Evolutionary conservation across 2,329 filamentous ascomycete genomes (phyloP).

Genomic region (Trichoderma sp.): DNA sequence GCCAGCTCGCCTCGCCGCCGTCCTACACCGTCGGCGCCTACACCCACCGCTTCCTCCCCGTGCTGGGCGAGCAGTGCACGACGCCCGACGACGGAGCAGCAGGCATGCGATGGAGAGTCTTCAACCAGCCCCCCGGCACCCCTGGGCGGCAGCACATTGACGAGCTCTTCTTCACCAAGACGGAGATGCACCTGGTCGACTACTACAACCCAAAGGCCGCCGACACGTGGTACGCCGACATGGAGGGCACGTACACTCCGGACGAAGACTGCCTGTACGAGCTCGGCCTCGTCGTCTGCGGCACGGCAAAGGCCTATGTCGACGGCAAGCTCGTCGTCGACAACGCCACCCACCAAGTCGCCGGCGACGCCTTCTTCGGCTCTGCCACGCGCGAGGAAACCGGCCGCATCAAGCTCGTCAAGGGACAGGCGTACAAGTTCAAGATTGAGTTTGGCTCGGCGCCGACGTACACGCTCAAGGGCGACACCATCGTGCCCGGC

Average conservation of each 20-base stretch:
- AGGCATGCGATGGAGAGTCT: slow-evolving; percentile 65
- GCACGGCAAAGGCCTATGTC: slow-evolving; percentile 65
- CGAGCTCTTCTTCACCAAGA: slow-evolving; percentile 49
- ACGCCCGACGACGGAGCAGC: slow-evolving; percentile 53
- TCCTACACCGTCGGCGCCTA: slow-evolving; percentile 63
- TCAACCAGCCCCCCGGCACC: slow-evolving; percentile 57
- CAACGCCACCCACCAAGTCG: slow-evolving; percentile 63
- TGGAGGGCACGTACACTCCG: slow-evolving; percentile 62
- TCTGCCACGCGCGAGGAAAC: slow-evolving; percentile 64
- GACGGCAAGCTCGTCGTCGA: slow-evolving; percentile 65
- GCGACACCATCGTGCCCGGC: slow-evolving; percentile 55
- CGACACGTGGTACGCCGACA: slow-evolving; percentile 60
- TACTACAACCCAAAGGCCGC: slow-evolving; percentile 56
- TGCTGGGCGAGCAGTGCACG: slow-evolving; percentile 56
- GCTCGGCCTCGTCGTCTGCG: slow-evolving; percentile 66
- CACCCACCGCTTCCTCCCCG: slow-evolving; percentile 64
- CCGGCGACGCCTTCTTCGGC: slow-evolving; percentile 66
- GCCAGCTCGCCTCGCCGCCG: slow-evolving; percentile 48
- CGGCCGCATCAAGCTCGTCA: slow-evolving; percentile 58
- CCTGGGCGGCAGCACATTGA: slow-evolving; percentile 53
- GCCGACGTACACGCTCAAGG: slow-evolving; percentile 57
- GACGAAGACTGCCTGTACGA: slow-evolving; percentile 64
- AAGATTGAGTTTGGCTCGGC: slow-evolving; percentile 62
- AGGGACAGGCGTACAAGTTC: slow-evolving; percentile 60
- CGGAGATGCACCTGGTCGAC: slow-evolving; percentile 53